These are phyloP conservation scores for Gryganskiella cystojenkinii DNA, from an alignment of 192 early-diverging fungal species.

Conservation along the genomic window DNA sequence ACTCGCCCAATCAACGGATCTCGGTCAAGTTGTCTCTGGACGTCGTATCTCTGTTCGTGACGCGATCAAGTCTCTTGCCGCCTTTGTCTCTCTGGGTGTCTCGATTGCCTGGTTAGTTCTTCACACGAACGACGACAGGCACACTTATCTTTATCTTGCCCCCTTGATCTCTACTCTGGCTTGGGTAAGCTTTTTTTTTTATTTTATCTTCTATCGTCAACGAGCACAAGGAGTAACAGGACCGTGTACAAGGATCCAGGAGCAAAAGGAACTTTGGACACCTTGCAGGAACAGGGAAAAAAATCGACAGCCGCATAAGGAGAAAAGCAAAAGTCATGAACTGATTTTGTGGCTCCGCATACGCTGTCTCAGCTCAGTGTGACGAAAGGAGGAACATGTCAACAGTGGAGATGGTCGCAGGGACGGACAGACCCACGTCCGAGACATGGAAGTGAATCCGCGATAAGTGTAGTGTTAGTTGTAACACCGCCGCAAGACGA, in stretches of 20 bases:
- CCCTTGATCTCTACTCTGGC: constrained; percentile 34
- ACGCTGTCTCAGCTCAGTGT: too few species aligned
- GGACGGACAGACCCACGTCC: neutral
- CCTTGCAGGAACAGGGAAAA: too few species aligned
- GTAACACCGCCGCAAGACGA: neutral
- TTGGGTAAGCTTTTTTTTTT: constrained; percentile 22
- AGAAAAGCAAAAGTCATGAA: too few species aligned
- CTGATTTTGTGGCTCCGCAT: too few species aligned
- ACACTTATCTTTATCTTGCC: constrained; percentile 32
- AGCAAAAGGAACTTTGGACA: too few species aligned
- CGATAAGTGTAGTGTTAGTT: too few species aligned
- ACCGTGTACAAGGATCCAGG: too few species aligned
- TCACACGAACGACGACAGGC: constrained; percentile 28
- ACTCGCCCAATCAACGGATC: constrained; percentile 7
- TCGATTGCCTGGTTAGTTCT: constrained; percentile 26
- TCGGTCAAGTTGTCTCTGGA: constrained; percentile 47
- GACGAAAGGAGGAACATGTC: too few species aligned
- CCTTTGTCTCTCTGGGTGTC: constrained; percentile 24
- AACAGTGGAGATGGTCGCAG: too few species aligned
- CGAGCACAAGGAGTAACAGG: too few species aligned
- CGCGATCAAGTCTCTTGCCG: constrained; percentile 22
- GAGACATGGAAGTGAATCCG: too few species aligned
- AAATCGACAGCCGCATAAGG: too few species aligned
- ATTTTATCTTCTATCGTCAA: neutral
- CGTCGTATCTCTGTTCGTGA: constrained; percentile 42